Evolutionary conservation across 371 early-diverging fungal species (phyloP), one percentile per base, ranked within the genome.

Genomic region (Lichtheimia ramosa): DNA sequence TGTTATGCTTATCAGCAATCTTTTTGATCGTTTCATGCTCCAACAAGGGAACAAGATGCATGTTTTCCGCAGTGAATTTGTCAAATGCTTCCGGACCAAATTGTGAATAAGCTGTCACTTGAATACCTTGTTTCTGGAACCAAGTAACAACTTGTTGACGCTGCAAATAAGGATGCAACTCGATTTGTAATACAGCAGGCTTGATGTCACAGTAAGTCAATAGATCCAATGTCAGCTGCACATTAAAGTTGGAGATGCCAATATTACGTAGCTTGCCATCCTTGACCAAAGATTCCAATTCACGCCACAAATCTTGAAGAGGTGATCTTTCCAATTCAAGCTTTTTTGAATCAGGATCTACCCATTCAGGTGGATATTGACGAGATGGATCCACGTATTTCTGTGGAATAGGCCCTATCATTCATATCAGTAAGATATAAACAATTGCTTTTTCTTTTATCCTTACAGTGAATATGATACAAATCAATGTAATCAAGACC

Each of bases 401-500:
- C 4, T 63, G 10, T 51, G 76, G 76, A 21, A 68, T 58, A 16
- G 66, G 66, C 62, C 62, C 63, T 63, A 23, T 34, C 5, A 49
- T 20, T 46, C 18, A 18, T 5, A 16, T 21, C 46, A 16, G 46
- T 15, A 46, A 18, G n/a, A n/a, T 6, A 21, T 7, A 0, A 6
- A 16, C 12, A 12, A 21, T n/a, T 8, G 1, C 46, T 46, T 16
- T 46, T 5, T 15, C 8, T 46, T 46, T 46, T 8, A 10, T 46
- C 16, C 56, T 43, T 60, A 65, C 66, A 69, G 54, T 71, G 66
- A 16, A 70, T 60, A 23, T 69, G 55, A 64, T 83, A 90, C 39
- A 89, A 64, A 68, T 90, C 90, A 21, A 92, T 51, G 59, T 87
- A 89, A 20, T 79, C 74, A 18, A 82, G 58, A 50, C 68, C 71